These are phyloP conservation scores for Pseudogymnoascus sp. DNA, from an alignment of 2,329 filamentous ascomycete genomes.

Conservation along the genomic window DNA sequence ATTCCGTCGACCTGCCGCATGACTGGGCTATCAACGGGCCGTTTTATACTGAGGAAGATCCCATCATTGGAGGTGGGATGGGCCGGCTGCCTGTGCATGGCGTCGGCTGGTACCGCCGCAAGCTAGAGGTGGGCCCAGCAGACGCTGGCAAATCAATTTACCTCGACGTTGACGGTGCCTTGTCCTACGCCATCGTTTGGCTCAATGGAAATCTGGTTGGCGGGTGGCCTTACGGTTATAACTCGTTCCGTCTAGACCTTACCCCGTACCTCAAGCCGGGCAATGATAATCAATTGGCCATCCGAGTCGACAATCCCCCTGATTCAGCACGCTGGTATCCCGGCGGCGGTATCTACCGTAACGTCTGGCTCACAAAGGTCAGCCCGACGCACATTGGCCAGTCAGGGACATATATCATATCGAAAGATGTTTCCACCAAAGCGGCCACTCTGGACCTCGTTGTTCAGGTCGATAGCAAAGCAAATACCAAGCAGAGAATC, in stretches of 20 bases:
- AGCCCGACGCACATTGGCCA: conserved; percentile 40
- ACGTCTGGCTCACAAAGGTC: conserved; percentile 46
- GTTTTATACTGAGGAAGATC: conserved; percentile 32
- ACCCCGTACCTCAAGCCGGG: conserved; percentile 34
- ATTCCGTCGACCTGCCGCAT: conserved; percentile 37
- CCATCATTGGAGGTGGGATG: conserved; percentile 27
- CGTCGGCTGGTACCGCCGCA: conserved; percentile 45
- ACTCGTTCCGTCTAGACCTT: conserved; percentile 42
- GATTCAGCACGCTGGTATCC: conserved; percentile 48
- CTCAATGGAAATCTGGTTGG: conserved; percentile 15
- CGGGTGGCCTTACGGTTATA: conserved; percentile 16
- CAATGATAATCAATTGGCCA: conserved; percentile 37
- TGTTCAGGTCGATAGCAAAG: conserved; percentile 40
- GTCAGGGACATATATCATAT: conserved; percentile 42
- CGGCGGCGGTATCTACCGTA: conserved; percentile 45
- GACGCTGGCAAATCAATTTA: conserved; percentile 34
- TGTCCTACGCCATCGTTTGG: conserved; percentile 17
- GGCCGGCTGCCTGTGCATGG: conserved; percentile 43
- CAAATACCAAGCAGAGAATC: conserved; percentile 21
- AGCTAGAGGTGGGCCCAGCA: conserved; percentile 25
- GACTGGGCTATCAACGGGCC: conserved; percentile 43
- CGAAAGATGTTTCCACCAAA: conserved; percentile 35
- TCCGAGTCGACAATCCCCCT: conserved; percentile 42
- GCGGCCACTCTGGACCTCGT: conserved; percentile 38
- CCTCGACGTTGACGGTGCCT: conserved; percentile 30